phyloP scores from a whole-genome alignment of 768 basidiomycete genomes.

The Mycena vitilis region DNA sequence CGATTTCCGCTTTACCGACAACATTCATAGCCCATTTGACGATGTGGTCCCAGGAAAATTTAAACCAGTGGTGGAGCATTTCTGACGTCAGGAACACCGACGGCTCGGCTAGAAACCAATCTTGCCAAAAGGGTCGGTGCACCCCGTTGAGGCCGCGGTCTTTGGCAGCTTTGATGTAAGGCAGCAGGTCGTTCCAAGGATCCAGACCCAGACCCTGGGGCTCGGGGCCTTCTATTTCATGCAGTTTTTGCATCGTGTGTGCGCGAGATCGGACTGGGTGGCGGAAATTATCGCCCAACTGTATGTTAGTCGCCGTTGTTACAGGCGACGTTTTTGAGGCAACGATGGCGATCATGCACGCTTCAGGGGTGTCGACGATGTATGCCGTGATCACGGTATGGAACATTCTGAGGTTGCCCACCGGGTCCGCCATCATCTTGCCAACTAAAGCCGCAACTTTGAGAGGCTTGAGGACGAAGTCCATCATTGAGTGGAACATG shows the following conservation, averaged over 20 bases:
- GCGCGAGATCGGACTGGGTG: conserved; percentile 34
- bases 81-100: not conserved
- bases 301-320: conserved; percentile 29
- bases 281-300: conserved; percentile 35
- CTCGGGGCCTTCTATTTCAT: not conserved
- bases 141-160: not conserved
- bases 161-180: conserved; percentile 1
- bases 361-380: conserved; percentile 39
- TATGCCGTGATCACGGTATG: conserved; percentile 35
- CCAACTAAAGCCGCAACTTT: conserved; percentile 35
- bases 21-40: not conserved
- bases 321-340: conserved; percentile 34
- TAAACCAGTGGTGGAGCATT: not conserved
- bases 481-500: conserved; percentile 35
- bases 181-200: conserved; percentile 8
- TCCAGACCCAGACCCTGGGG: not conserved
- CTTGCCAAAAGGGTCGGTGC: not conserved
- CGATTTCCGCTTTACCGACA: not conserved
- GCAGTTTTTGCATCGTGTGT: conserved; percentile 6
- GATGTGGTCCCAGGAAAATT: not conserved
- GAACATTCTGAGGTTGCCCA: conserved; percentile 29
- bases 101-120: not conserved
- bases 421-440: conserved; percentile 36
- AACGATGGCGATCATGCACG: conserved; percentile 27
- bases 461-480: conserved; percentile 33